Evolutionary conservation across 768 basidiomycete species (phyloP).

Genomic region (Pisolithus sp.): DNA sequence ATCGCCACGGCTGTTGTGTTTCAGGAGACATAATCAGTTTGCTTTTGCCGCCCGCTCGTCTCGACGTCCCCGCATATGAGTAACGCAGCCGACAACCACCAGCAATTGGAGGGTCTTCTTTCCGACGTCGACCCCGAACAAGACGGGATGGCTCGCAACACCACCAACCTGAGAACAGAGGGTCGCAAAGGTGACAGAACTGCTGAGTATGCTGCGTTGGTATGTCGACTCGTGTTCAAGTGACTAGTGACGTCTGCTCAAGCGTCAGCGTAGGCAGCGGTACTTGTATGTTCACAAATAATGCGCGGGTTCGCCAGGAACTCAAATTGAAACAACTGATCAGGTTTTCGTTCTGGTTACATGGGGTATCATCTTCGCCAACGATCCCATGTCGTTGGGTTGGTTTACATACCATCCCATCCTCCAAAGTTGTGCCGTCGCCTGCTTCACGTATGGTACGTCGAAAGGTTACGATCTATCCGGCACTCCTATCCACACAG

Average conservation of each 20-base stretch:
- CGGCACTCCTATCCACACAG: not conserved
- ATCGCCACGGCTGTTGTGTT: no score
- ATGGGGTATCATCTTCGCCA: slow-evolving; percentile 42
- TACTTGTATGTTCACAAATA: slow-evolving; percentile 10
- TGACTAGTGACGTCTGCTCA: not conserved
- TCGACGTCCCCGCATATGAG: not conserved
- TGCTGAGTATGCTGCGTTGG: slow-evolving; percentile 31
- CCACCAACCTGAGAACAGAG: slow-evolving; percentile 26
- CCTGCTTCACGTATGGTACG: slow-evolving; percentile 57
- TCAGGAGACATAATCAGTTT: no score
- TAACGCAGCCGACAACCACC: slow-evolving; percentile 1
- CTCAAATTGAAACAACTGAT: not conserved
- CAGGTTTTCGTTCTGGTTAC: slow-evolving; percentile 38
- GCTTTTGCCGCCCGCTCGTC: not conserved
- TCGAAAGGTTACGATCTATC: not conserved
- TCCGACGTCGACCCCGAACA: not conserved
- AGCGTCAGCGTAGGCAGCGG: slow-evolving; percentile 8
- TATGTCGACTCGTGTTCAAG: slow-evolving; percentile 19
- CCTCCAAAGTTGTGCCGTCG: slow-evolving; percentile 52
- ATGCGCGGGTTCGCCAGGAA: not conserved
- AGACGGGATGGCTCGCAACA: slow-evolving; percentile 19
- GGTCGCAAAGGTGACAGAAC: slow-evolving; percentile 31
- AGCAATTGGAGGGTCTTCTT: slow-evolving; percentile 15
- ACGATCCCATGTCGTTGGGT: slow-evolving; percentile 37
- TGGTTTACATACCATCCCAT: slow-evolving; percentile 69